Percentiles rank a stretch among this genome's conserved stretches.
Evolutionary conservation across 352 stramenopile species (phyloP).

Genomic region (Pythium diclinum): DNA sequence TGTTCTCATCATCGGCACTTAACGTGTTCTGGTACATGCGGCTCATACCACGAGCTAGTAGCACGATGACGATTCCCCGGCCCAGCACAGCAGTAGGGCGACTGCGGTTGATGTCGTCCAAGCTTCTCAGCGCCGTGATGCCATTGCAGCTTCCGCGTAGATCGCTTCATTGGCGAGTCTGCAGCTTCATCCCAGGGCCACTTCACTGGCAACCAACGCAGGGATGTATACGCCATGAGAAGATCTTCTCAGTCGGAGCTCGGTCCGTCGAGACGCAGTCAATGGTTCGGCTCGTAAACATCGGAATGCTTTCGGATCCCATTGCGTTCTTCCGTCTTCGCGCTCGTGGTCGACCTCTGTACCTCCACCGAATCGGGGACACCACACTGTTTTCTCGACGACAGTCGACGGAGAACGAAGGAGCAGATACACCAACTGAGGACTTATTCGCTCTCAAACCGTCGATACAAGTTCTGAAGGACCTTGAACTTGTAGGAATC

Average conservation of each 20-base stretch:
- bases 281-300: slow-evolving; percentile 1
- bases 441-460: no score
- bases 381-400: no score
- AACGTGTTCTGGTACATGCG: slow-evolving; percentile 12
- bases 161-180: background rate
- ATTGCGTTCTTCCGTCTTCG: background rate
- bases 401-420: no score
- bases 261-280: slow-evolving; percentile 1
- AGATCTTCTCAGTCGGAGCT: background rate
- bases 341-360: background rate
- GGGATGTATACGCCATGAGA: slow-evolving; percentile 6
- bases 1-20: slow-evolving; percentile 2
- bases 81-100: no score
- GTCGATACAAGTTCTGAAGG: no score
- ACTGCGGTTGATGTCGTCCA: background rate
- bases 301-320: background rate
- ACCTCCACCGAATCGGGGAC: background rate
- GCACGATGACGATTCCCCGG: background rate
- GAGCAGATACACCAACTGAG: no score
- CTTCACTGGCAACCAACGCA: slow-evolving; percentile 5
- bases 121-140: background rate
- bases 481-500: no score
- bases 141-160: background rate
- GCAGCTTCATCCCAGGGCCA: background rate
- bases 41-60: background rate